Base-by-base conservation (phyloP, 1,284 basidiomycete species). In the Xanthoconium separans region DNA sequence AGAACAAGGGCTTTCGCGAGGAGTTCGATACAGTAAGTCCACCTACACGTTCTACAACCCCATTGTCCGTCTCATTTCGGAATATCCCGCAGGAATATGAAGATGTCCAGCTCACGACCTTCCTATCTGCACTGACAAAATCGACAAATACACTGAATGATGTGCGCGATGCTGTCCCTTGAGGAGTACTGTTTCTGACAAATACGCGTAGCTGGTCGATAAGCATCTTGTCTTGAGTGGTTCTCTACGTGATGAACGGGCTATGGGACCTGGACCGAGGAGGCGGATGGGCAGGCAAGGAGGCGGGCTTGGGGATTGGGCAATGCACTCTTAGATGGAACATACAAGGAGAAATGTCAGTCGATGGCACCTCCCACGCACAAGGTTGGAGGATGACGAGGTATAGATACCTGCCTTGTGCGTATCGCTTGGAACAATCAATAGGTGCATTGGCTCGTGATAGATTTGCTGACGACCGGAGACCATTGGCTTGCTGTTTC, bases 21-120 rank as follows among this genome's bases (percentile, higher is more conserved):
- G 95, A 97, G 72, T 94, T 95, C 60, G 79, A 89, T 54, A 93
- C 87, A 1, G 93, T 93, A 59, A 53, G 82, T 73, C 3, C 22
- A 43, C 5, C 44, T 51, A 16, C 29, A 39, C 24, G 13, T 6
- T 15, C 18, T 12, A 44, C 46, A 24, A 34, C n/a, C 34, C 6
- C n/a, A 30, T 27, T 18, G 13, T 31, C 30, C 31, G 24, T 50
- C 22, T 34, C 41, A 37, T 10, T 4, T n/a, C 16, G 36, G 22
- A 40, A 36, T 39, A 55, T 58, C 46, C 36, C 51, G 39, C 56
- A 96, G 93, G 96, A 99, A 81, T 93, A 95, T 72, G 90, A 92
- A 68, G 95, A 99, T 68, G 93, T 95, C 10, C 91, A 98, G 59
- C 77, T 99, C 24, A 97, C 93, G 1, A 85, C 88, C 10, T 93